These are phyloP conservation scores for Friedmanniomyces simplex DNA, from an alignment of 495 filamentous ascomycete genomes.

Conservation along the genomic window DNA sequence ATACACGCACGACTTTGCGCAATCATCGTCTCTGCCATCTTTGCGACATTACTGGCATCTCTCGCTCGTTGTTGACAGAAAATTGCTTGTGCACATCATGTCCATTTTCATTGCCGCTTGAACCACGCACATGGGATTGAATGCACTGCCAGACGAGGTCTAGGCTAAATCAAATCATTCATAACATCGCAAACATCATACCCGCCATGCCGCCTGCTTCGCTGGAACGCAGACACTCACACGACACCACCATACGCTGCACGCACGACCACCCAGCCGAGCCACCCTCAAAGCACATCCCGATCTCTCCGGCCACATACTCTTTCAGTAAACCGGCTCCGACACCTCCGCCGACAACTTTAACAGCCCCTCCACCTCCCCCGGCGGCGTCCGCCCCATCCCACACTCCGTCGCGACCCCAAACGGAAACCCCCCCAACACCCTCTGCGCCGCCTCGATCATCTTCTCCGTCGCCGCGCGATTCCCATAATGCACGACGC, in stretches of 20 bases:
- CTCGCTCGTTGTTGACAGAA: too few relatives aligned
- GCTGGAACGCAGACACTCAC: too few relatives aligned
- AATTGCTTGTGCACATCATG: too few relatives aligned
- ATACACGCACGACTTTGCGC: too few relatives aligned
- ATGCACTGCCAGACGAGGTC: too few relatives aligned
- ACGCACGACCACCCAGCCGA: neutral
- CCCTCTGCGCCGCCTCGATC: slow-evolving; percentile 30
- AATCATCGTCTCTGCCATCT: too few relatives aligned
- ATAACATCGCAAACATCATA: neutral
- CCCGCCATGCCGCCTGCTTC: neutral
- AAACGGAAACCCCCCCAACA: slow-evolving; percentile 29
- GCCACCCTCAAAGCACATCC: neutral
- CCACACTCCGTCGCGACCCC: slow-evolving; percentile 39
- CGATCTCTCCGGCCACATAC: neutral
- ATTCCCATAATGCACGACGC: slow-evolving; percentile 35
- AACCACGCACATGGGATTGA: too few relatives aligned
- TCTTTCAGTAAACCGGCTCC: slow-evolving; percentile 2
- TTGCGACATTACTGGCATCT: too few relatives aligned
- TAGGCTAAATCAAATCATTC: neutral
- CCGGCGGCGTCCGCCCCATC: slow-evolving; percentile 32
- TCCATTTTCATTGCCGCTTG: too few relatives aligned
- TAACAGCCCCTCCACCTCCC: slow-evolving; percentile 30
- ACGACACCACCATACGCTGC: neutral
- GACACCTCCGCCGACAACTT: slow-evolving; percentile 18
- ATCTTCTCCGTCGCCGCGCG: slow-evolving; percentile 31